A percentile compares a stretch with the other conserved stretches of the same genome.
phyloP scores from a whole-genome alignment of 768 basidiomycete species.

The Rubroboletus satanas region DNA sequence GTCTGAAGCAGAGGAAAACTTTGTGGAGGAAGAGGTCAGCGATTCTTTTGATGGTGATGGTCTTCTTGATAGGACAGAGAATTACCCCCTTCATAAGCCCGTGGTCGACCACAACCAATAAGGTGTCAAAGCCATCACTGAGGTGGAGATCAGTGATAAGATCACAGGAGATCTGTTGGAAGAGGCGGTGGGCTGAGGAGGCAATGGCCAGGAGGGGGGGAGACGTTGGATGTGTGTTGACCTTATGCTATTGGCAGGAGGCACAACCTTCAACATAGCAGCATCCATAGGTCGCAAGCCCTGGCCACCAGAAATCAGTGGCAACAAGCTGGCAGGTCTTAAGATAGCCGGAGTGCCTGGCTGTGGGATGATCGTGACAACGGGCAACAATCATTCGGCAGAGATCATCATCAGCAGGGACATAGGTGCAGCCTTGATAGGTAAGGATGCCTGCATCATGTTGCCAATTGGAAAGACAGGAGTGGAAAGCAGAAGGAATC shows the following conservation, averaged over 20 bases:
- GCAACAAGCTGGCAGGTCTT: background rate
- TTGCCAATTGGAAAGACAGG: no score
- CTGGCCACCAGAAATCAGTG: background rate
- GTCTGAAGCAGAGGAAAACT: no score
- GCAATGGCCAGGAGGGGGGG: background rate
- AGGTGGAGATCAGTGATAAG: background rate
- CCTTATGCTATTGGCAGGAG: background rate
- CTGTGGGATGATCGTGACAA: no score
- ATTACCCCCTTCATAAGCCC: background rate
- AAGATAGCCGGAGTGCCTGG: fast-evolving
- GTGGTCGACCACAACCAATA: background rate
- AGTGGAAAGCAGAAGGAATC: no score
- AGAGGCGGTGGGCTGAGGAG: background rate
- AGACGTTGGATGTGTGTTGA: background rate
- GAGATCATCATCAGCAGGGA: fast-evolving
- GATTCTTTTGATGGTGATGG: no score
- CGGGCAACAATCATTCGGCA: fast-evolving
- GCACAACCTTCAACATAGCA: background rate
- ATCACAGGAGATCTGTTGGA: no score
- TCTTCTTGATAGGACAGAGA: no score
- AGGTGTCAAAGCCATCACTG: background rate
- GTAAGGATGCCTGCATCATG: no score
- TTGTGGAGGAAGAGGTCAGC: no score
- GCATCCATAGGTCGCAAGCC: fast-evolving
- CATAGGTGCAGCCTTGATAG: no score